Base-by-base conservation (phyloP, 352 stramenopile species). In the Phytophthora brassicae region DNA sequence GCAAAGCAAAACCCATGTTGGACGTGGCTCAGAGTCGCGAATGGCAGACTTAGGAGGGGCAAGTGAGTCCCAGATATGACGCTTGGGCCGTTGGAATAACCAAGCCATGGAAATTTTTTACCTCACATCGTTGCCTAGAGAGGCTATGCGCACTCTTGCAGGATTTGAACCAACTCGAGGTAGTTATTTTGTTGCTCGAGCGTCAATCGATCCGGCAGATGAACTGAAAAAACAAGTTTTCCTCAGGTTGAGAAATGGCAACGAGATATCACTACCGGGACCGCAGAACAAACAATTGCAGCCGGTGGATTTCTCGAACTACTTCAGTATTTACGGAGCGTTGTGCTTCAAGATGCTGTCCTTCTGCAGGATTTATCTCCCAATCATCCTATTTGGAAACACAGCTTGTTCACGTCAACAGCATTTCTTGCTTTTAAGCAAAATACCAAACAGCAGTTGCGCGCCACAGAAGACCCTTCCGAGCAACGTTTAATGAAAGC, bases 111-210 rank as follows among this genome's bases (percentile, higher is more conserved):
- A 60, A 19, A 60, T 45, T 31, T 44, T 22, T 16, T 49, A 60
- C 29, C 20, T 51, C 6, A 44, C 52, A 17, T 43, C 39, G n/a
- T 16, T 60, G 9, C 38, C 52, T 1, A n/a, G 52, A 22, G 38
- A 49, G 17, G 41, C 52, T 12, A 59, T 59, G 51, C 51, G 51
- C 24, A 50, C 39, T n/a, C 42, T 59, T 29, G 51, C 51, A 4
- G 51, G 39, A 6, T 59, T 59, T 33, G 42, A 51, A 22, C 22
- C 23, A 28, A 49, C 5, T 13, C 16, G 12, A 35, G 50, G 33
- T 14, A 41, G 17, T 36, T 58, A 48, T 39, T 48, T 49, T 42
- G n/a, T 54, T 6, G 29, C 31, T 4, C 28, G 28, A 31, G 47
- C 47, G 12, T 44, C 31, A 3, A 8, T 44, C 3, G 31, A 23